Evolutionary conservation across 192 early-diverging fungal genomes (phyloP).

Genomic region (Coemansia sp.): DNA sequence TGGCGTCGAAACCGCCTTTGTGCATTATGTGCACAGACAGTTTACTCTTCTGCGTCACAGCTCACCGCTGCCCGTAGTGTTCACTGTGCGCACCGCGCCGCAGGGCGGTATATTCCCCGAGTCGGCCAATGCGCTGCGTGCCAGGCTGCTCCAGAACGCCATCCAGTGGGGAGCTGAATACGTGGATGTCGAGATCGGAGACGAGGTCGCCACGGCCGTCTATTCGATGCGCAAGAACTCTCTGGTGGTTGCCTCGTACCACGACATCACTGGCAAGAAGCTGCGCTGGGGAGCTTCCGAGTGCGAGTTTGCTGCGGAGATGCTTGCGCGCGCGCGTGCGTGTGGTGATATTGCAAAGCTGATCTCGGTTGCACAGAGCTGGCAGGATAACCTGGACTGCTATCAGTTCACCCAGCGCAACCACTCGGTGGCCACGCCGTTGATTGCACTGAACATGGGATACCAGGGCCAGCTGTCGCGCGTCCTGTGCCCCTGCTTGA

Average conservation of each 20-base stretch:
- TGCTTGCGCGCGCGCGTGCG: conserved; percentile 47
- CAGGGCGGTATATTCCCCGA: conserved; percentile 85
- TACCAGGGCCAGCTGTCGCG: conserved; percentile 83
- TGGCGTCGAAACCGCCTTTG: conserved; percentile 20
- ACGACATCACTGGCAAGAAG: conserved; percentile 64
- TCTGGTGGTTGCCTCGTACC: conserved; percentile 84
- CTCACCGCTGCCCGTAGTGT: conserved; percentile 81
- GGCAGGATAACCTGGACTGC: conserved; percentile 83
- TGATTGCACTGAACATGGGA: conserved; percentile 97
- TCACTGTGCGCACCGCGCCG: conserved; percentile 81
- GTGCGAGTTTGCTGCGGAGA: conserved; percentile 40
- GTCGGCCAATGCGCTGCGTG: conserved; percentile 55
- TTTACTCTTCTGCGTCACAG: conserved; percentile 65
- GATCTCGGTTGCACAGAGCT: conserved; percentile 70
- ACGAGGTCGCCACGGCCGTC: conserved; percentile 4
- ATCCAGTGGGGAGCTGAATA: conserved; percentile 90
- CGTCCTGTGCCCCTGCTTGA: conserved; percentile 83
- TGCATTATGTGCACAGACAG: conserved; percentile 73
- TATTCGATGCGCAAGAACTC: conserved; percentile 48
- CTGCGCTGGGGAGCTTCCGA: conserved; percentile 32
- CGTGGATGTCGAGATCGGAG: conserved; percentile 84
- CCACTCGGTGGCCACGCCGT: conserved; percentile 48
- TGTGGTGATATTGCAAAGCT: conserved; percentile 90
- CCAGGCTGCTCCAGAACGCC: conserved; percentile 66
- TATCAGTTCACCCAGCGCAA: conserved; percentile 61